A percentile compares a stretch with the other conserved stretches of the same genome.
Evolutionary conservation across 2,329 filamentous ascomycete genomes (phyloP).

Genomic region (Daldinia sp.): DNA sequence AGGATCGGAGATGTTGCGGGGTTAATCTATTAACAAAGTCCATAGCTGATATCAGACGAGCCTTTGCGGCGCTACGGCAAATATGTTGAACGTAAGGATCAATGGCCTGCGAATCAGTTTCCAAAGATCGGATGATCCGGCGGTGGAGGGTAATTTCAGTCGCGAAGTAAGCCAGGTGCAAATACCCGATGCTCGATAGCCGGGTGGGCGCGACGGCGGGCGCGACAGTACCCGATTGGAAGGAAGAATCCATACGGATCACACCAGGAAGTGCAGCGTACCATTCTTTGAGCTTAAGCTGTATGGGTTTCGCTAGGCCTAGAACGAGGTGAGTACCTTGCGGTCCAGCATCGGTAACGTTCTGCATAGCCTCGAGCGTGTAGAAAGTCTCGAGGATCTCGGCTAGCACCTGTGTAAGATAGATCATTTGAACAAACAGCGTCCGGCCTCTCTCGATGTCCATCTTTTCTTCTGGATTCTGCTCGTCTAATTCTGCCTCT

Average conservation of each 20-base stretch:
- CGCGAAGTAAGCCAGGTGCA: conserved; percentile 92
- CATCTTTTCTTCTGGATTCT: conserved; percentile 66
- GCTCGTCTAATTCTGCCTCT: conserved; percentile 71
- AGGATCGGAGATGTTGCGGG: conserved; percentile 84
- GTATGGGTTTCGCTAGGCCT: conserved; percentile 80
- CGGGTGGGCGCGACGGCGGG: conserved; percentile 53
- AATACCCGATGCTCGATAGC: conserved; percentile 73
- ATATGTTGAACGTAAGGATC: conserved; percentile 90
- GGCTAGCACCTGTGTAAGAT: conserved; percentile 76
- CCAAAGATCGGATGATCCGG: conserved; percentile 85
- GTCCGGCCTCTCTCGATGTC: conserved; percentile 74
- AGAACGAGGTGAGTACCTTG: conserved; percentile 78
- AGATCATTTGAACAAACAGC: conserved; percentile 78
- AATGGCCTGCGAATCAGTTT: conserved; percentile 55
- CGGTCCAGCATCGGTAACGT: conserved; percentile 69
- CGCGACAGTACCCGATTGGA: conserved; percentile 51
- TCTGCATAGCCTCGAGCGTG: conserved; percentile 77
- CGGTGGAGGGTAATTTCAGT: conserved; percentile 93
- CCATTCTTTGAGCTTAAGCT: conserved; percentile 85
- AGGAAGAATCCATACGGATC: conserved; percentile 72
- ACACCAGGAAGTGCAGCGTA: conserved; percentile 71
- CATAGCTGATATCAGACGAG: conserved; percentile 93
- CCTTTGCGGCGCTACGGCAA: conserved; percentile 92
- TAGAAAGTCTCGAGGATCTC: conserved; percentile 87
- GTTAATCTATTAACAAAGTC: conserved; percentile 95